Evolutionary conservation across 805 yeast species (phyloP).

Genomic region (Candida lessepsii): DNA sequence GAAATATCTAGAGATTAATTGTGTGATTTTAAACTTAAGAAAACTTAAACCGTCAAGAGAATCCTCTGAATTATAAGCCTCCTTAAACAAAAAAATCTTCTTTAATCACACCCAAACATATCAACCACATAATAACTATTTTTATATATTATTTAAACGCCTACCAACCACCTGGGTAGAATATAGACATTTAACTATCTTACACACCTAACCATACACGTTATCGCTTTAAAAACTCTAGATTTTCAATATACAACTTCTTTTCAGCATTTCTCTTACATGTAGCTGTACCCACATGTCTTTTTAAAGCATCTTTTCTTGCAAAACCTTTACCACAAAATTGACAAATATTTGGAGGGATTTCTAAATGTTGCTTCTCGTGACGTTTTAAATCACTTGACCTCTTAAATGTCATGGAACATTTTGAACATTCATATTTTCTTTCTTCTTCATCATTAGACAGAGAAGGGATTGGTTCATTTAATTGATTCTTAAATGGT

Average conservation of each 20-base stretch:
- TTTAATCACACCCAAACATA: too few species aligned
- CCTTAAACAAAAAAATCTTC: too few species aligned
- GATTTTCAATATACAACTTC: slow-evolving; percentile 34
- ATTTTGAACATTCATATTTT: slow-evolving; percentile 57
- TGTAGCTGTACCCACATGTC: slow-evolving; percentile 73
- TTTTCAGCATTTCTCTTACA: slow-evolving; percentile 71
- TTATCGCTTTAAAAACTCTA: slow-evolving; percentile 13
- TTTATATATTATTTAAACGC: too few species aligned
- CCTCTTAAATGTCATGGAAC: slow-evolving; percentile 63
- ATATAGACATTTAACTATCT: not conserved
- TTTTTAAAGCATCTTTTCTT: slow-evolving; percentile 74
- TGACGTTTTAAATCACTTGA: slow-evolving; percentile 72
- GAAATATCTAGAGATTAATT: too few species aligned
- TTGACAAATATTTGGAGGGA: slow-evolving; percentile 73
- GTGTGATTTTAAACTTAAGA: too few species aligned
- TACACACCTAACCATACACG: not conserved
- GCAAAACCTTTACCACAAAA: slow-evolving; percentile 82
- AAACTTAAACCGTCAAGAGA: too few species aligned
- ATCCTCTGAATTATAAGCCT: too few species aligned
- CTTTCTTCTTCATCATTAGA: slow-evolving; percentile 17
- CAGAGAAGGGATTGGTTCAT: not conserved
- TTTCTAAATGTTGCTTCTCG: slow-evolving; percentile 68
- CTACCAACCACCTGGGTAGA: slow-evolving; percentile 1
- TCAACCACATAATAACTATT: too few species aligned
- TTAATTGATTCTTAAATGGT: too few species aligned